A percentile compares a stretch with the other conserved stretches of the same genome.
phyloP scores from a whole-genome alignment of 2,329 filamentous ascomycete genomes.

The Nigrospora oryzae region DNA sequence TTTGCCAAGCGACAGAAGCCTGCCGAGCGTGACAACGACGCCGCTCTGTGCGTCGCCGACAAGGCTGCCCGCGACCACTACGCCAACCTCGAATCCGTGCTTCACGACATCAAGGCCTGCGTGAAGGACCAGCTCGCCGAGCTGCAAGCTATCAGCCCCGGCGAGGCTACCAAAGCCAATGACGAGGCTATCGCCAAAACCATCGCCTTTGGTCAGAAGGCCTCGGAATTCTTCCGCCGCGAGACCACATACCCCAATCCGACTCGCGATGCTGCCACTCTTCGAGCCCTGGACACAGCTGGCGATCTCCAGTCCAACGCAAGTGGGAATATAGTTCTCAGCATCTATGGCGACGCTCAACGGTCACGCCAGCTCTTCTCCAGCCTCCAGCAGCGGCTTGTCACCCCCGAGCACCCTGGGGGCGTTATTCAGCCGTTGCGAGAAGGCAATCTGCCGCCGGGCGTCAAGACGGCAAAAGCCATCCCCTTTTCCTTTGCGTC shows the following conservation, averaged over 20 bases:
- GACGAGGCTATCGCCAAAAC: conserved; percentile 34
- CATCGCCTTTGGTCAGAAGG: conserved; percentile 51
- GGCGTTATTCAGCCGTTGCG: conserved; percentile 37
- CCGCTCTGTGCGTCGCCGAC: conserved; percentile 38
- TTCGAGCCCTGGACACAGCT: conserved; percentile 26
- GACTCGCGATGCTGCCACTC: conserved; percentile 22
- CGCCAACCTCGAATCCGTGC: conserved; percentile 55
- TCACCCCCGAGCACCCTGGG: conserved; percentile 14
- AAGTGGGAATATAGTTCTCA: conserved; percentile 55
- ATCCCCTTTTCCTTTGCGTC: conserved; percentile 33
- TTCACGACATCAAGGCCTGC: conserved; percentile 44
- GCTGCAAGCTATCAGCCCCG: conserved; percentile 19
- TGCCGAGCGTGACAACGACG: conserved; percentile 23
- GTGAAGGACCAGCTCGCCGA: conserved; percentile 40
- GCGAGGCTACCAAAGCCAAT: conserved; percentile 14
- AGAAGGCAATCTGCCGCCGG: conserved; percentile 63
- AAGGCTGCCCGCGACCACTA: conserved; percentile 45
- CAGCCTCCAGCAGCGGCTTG: conserved; percentile 56
- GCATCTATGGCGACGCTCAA: conserved; percentile 67
- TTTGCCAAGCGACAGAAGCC: conserved; percentile 54
- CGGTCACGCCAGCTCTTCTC: conserved; percentile 77
- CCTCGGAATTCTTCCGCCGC: conserved; percentile 53
- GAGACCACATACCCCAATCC: conserved; percentile 45
- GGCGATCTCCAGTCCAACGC: conserved; percentile 28
- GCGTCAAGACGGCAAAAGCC: conserved; percentile 62